Evolutionary conservation across 2,329 filamentous ascomycete genomes (phyloP), one percentile per base, ranked within the genome.

Genomic region (Fusarium graminum): DNA sequence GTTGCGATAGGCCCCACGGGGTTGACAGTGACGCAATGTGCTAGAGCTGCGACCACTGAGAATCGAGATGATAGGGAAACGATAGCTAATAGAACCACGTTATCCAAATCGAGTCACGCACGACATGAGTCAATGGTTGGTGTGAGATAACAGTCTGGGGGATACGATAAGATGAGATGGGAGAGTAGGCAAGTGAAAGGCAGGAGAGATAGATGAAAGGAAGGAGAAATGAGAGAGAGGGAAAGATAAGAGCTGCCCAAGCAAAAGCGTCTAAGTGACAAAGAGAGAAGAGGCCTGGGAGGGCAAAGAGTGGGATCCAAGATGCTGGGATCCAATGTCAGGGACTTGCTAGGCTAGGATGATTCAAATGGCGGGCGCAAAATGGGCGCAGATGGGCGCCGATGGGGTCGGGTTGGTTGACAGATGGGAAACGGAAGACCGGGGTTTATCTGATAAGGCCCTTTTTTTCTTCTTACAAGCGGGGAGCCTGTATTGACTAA

Each of bases 81-180:
- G 68, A 72, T 73, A 62, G 71, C 71, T 73, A 73, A 73, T 73
- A 72, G 52, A 66, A 65, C 71, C 63, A 73, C 71, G 71, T 73
- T 73, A 73, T 72, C 61, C 71, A 69, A 73, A 72, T 59, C 49
- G 52, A 60, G 62, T 42, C 49, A 64, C 55, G 52, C 40, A 49
- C 47, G 50, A 60, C 54, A 59, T 50, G 47, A 55, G 58, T 63
- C 65, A 65, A 63, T 63, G 68, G 70, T 72, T 72, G 71, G 71
- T 67, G 63, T 57, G 60, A 73, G 71, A 73, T 73, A 73, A 73
- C 67, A 73, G 68, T 72, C 71, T 73, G 71, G 71, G 71, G 25
- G 58, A 59, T 34, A 36, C 16, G 34, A 36, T 36, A 36, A 34
- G 32, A 34, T 34, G 32, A 34, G 14, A 22, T 22, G 22, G 32